Conservation (phyloP, 1,284 basidiomycete species). For the Athelia psychrophila region DNA sequence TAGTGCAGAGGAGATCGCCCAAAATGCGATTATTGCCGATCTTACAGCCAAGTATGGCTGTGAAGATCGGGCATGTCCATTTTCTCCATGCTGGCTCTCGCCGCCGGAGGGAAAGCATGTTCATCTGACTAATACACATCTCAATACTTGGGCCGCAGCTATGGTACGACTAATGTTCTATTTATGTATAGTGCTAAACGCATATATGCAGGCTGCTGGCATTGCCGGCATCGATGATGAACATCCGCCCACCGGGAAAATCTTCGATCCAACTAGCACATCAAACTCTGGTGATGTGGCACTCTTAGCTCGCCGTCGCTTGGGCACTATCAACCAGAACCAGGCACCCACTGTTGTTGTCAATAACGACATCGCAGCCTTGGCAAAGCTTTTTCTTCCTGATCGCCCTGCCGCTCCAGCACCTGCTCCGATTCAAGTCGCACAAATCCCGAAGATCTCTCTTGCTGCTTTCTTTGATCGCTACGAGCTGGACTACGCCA, state of each 20-base stretch:
- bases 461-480: neutral
- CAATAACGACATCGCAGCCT: neutral
- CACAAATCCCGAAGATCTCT: neutral
- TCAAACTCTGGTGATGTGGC: neutral
- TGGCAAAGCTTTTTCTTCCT: neutral
- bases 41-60: neutral
- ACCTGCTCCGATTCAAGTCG: neutral
- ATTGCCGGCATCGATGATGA: neutral
- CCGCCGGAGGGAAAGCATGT: neutral
- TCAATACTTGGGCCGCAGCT: neutral
- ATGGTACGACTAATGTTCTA: neutral
- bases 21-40: neutral
- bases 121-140: neutral
- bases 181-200: neutral
- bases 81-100: neutral
- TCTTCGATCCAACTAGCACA: neutral
- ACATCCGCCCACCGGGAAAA: neutral
- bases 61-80: neutral
- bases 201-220: neutral
- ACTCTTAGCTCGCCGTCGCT: neutral
- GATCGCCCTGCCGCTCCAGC: neutral
- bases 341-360: neutral
- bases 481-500: neutral
- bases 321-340: neutral
- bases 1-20: neutral